Evolutionary conservation across 139 green algal genomes (phyloP), one percentile per base, ranked within the genome.

Genomic region (Tetraselmis striata): DNA sequence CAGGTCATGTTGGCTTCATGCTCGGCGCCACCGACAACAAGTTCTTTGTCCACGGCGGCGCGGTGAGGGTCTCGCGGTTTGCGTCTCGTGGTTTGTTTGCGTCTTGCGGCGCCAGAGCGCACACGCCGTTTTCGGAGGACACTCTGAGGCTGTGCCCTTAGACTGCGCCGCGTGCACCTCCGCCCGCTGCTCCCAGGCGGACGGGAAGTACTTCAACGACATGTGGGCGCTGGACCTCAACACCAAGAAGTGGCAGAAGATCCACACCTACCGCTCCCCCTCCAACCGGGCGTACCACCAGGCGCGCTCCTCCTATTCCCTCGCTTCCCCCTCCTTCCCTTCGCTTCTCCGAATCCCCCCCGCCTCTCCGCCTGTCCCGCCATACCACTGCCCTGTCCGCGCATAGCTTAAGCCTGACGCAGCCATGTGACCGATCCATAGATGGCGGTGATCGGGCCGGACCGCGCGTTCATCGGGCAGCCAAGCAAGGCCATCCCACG

Each of bases 281-380:
- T 74, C 28, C n/a, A 27, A 32, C 26, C 24, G 80, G 28, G 58
- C 80, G 2, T 84, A 84, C 80, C 80, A 84, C 23, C 45, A 67
- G 18, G 18, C 18, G 5, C 23, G 77, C 29, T n/a, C n/a, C n/a
- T n/a, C n/a, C n/a, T n/a, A n/a, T n/a, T n/a, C n/a, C n/a, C n/a
- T n/a, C n/a, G n/a, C n/a, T n/a, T n/a, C n/a, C n/a, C n/a, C n/a
- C n/a, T n/a, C n/a, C n/a, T n/a, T n/a, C n/a, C n/a, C n/a, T n/a
- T n/a, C n/a, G n/a, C n/a, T n/a, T n/a, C n/a, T n/a, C n/a, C n/a
- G n/a, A n/a, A n/a, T n/a, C n/a, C n/a, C n/a, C n/a, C n/a, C n/a
- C n/a, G n/a, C n/a, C n/a, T n/a, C n/a, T n/a, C n/a, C n/a, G n/a
- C n/a, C n/a, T n/a, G n/a, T n/a, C n/a, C n/a, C n/a, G n/a, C n/a